Evolutionary conservation across 805 yeast genomes (phyloP), one percentile per base, ranked within the genome.

Genomic region (Pichia membranifaciens): DNA sequence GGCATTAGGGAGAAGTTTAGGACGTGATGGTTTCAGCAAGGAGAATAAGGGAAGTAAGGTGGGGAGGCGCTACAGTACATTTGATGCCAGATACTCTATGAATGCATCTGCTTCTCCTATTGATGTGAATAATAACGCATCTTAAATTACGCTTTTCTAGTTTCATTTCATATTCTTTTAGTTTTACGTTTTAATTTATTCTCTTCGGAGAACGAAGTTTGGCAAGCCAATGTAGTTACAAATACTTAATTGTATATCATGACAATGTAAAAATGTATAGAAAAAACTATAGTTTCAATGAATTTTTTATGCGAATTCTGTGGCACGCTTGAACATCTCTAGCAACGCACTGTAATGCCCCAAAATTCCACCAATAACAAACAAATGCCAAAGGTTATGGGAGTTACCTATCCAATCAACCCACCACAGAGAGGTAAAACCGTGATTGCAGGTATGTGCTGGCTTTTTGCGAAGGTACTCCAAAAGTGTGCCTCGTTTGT

Each of bases 331-430:
- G 53, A 82, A 82, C 85, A 90, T 82, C 48, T 78, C 81, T 51
- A 87, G 69, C 34, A 88, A 70, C 13, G 95, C 91, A 47, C 72
- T 71, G 65, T 90, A 93, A 65, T 91, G 98, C 29, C 95, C 95
- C 37, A 85, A 65, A n/a, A 88, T 81, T 2, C 99, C 99, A 22
- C 85, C 73, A 16, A 93, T 76, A 28, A 93, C 99, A 60, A 85
- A 87, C 12, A 88, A 62, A 67, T 91, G 99, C 99, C 99, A 91
- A 28, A 91, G 71, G 58, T 89, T 90, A 65, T 91, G 99, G 33
- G 96, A 87, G 37, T 80, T 75, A 45, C 82, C 71, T 23, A 76
- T 63, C 62, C 84, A 85, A 56, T 86, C 93, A 15, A 82, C 82
- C 91, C 96, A 89, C 91, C 84, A 91, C 18, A 85, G 62, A 1